Evolutionary conservation across 1,284 basidiomycete genomes (phyloP), one percentile per base, ranked within the genome.

Genomic region (Garcileccinum viscosum): DNA sequence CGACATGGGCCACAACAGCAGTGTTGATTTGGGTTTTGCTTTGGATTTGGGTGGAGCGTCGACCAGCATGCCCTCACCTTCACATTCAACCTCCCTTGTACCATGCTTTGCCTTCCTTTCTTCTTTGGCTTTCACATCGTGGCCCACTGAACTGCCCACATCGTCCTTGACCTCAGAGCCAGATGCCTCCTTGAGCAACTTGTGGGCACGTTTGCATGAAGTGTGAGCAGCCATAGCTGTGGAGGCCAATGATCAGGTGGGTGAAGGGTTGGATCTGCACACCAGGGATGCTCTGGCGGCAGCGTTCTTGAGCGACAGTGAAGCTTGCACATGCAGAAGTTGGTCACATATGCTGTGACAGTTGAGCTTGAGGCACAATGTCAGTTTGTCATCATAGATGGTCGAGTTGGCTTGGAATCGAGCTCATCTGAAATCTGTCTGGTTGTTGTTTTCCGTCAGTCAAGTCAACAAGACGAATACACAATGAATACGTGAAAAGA

Each of bases 351-450:
- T 77, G 33, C 81, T 84, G 67, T 83, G 86, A 72, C 92, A 93
- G 47, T 88, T 84, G 15, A 86, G 72, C 7, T 80, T 79, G 24
- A 83, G 77, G 75, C 92, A 94, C 2, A 90, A 87, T 4, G 80
- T 80, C 67, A 94, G 84, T 76, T 89, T 93, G 75, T 94, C 93
- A 70, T 91, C 80, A 53, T 88, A 82, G 15, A 85, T 81, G 1
- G 90, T 89, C 15, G 93, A 90, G 76, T 94, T 93, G 12, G 89
- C 88, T 63, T 92, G 89, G 82, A 93, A 94, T 6, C 92, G 84
- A 0, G 92, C 93, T 56, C 92, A 91, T 80, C 88, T 93, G 62
- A 81, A 69, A 73, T 94, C 92, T 7, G 87, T 91, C 91, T 93
- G 61, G 50, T 37, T 19, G 24, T 58, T 12, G 2, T 5, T 24